Percentiles rank a stretch among this genome's conserved stretches.
Conservation (phyloP, 345 rosid species). For the Boechera retrofracta region DNA sequence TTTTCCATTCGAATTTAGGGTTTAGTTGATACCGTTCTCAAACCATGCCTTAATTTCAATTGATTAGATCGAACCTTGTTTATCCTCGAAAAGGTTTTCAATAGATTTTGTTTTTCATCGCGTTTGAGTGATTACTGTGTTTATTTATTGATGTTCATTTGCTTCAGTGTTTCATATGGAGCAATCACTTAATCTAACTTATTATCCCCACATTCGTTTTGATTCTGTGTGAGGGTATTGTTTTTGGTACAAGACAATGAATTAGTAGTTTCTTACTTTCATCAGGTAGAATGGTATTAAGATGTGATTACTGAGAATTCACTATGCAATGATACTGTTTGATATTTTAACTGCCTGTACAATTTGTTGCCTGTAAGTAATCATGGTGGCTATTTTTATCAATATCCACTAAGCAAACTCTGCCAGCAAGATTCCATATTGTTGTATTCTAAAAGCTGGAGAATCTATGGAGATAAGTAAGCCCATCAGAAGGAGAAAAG, state of each 20-base stretch:
- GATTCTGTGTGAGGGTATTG: slow-evolving; percentile 3
- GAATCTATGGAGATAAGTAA: neutral
- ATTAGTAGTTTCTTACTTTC: neutral
- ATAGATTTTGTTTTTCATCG: neutral
- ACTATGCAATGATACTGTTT: no score
- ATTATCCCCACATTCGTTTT: slow-evolving; percentile 8
- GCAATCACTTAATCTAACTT: neutral
- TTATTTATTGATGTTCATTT: slow-evolving; percentile 5
- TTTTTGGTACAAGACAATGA: neutral
- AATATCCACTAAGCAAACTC: slow-evolving; percentile 8
- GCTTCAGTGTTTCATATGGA: slow-evolving; percentile 6
- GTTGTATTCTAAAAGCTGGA: slow-evolving; percentile 8
- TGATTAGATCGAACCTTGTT: slow-evolving; percentile 21
- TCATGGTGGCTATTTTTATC: neutral
- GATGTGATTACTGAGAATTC: neutral
- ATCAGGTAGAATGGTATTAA: neutral
- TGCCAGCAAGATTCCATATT: neutral
- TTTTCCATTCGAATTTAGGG: slow-evolving; percentile 36
- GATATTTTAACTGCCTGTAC: neutral
- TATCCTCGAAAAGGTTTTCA: neutral
- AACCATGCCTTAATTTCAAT: neutral
- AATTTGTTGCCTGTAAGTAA: neutral
- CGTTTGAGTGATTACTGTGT: neutral
- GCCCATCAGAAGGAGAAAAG: no score
- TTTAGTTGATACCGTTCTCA: slow-evolving; percentile 28